Percentiles rank a stretch among this genome's conserved stretches.
Evolutionary conservation across 2,329 filamentous ascomycete species (phyloP).

Genomic region (Monilinia polystroma): DNA sequence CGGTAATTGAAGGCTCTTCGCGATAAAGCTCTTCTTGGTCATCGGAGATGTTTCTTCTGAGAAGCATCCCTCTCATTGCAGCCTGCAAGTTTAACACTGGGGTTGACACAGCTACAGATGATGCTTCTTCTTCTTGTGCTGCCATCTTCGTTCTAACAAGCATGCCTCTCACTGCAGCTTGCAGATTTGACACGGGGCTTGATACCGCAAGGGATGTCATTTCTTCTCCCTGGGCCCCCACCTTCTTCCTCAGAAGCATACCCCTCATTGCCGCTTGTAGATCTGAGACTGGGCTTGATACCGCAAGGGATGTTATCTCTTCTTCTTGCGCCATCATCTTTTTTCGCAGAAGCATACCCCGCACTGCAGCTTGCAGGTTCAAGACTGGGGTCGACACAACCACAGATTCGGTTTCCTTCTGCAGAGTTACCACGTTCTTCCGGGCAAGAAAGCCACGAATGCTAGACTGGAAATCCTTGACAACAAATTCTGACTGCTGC

Average conservation of each 20-base stretch:
- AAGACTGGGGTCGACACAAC: slow-evolving; percentile 52
- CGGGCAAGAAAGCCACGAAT: slow-evolving; percentile 67
- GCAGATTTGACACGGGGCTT: slow-evolving; percentile 53
- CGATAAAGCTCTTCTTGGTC: slow-evolving; percentile 54
- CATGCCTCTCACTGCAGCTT: slow-evolving; percentile 14
- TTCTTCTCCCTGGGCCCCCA: not conserved
- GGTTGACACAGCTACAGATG: slow-evolving; percentile 44
- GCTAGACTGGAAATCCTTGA: slow-evolving; percentile 63
- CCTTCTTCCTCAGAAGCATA: slow-evolving; percentile 50
- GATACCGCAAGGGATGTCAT: slow-evolving; percentile 42
- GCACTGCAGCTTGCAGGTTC: slow-evolving; percentile 43
- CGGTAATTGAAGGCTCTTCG: slow-evolving; percentile 51
- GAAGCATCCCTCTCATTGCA: slow-evolving; percentile 42
- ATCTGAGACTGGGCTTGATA: slow-evolving; percentile 52
- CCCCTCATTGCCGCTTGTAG: slow-evolving; percentile 42
- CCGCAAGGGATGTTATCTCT: slow-evolving; percentile 35
- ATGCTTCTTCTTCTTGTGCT: slow-evolving; percentile 11
- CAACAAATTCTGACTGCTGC: slow-evolving; percentile 59
- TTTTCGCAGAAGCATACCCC: slow-evolving; percentile 4
- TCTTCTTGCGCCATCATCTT: slow-evolving; percentile 5
- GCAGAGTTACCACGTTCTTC: slow-evolving; percentile 55
- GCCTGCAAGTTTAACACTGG: slow-evolving; percentile 52
- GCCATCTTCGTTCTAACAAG: slow-evolving; percentile 7
- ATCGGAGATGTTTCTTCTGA: slow-evolving; percentile 54
- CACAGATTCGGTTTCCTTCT: slow-evolving; percentile 53